Percentiles rank a stretch among this genome's conserved stretches.
These are phyloP conservation scores for Maudiozyma bulderi DNA, from an alignment of 805 yeast species.

Conservation along the genomic window DNA sequence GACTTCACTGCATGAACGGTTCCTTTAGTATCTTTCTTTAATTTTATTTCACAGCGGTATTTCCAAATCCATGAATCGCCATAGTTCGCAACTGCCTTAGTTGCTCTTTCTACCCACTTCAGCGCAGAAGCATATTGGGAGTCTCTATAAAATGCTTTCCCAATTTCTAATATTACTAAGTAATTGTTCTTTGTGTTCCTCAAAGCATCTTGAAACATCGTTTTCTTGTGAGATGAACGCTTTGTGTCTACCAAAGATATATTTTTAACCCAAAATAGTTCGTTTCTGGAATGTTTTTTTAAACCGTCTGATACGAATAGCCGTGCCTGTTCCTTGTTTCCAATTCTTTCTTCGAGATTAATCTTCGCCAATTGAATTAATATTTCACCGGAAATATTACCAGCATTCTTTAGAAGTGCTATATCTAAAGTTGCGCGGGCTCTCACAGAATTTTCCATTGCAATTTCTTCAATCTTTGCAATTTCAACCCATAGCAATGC, in stretches of 20 bases:
- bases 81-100: conserved; percentile 41
- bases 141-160: conserved; percentile 54
- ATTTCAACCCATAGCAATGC: conserved; percentile 46
- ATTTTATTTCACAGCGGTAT: conserved; percentile 35
- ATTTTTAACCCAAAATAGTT: conserved; percentile 57
- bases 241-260: conserved; percentile 33
- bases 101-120: conserved; percentile 67
- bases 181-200: conserved; percentile 53
- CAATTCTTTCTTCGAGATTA: conserved; percentile 43
- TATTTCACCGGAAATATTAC: conserved; percentile 27
- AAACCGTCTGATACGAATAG: conserved; percentile 50
- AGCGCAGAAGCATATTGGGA: conserved; percentile 55
- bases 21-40: conserved; percentile 14
- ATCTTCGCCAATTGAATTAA: conserved; percentile 51
- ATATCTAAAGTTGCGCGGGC: conserved; percentile 69
- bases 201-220: conserved; percentile 61
- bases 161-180: conserved; percentile 52
- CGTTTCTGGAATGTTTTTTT: conserved; percentile 46
- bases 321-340: conserved; percentile 43
- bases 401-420: conserved; percentile 45
- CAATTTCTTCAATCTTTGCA: conserved; percentile 38
- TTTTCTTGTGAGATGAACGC: conserved; percentile 43
- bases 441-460: conserved; percentile 35
- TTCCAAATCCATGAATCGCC: conserved; percentile 78
- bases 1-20: conserved; percentile 23